Conservation (phyloP, 768 basidiomycete genomes). For the Tephrocybe sp. region DNA sequence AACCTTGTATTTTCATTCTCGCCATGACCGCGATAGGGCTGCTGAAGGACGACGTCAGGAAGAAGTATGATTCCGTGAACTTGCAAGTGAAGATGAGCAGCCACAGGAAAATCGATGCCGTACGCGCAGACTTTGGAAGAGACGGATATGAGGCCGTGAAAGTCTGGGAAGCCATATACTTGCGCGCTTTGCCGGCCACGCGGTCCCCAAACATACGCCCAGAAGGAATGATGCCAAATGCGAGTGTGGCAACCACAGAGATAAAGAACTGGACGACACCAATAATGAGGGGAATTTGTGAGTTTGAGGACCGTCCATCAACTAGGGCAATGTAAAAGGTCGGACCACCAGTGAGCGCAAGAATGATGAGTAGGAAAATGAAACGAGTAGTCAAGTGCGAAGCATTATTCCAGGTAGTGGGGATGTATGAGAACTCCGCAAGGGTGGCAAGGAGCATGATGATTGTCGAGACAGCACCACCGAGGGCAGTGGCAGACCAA, state of each 20-base stretch:
- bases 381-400: slow-evolving; percentile 94
- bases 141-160: slow-evolving; percentile 97
- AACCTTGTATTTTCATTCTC: slow-evolving; percentile 88
- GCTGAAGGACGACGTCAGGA: slow-evolving; percentile 95
- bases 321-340: slow-evolving; percentile 91
- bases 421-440: slow-evolving; percentile 95
- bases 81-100: slow-evolving; percentile 94
- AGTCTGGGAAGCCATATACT: slow-evolving; percentile 98
- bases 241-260: slow-evolving; percentile 76
- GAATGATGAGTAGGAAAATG: slow-evolving; percentile 86
- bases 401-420: slow-evolving; percentile 98
- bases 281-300: slow-evolving; percentile 83
- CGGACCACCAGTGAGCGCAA: slow-evolving; percentile 90
- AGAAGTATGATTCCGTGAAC: slow-evolving; percentile 96
- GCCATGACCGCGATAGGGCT: slow-evolving; percentile 97
- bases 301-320: slow-evolving; percentile 56
- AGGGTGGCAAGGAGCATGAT: slow-evolving; percentile 95
- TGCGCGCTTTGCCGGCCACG: slow-evolving; percentile 94
- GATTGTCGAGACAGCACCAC: slow-evolving; percentile 87
- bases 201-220: slow-evolving; percentile 99
- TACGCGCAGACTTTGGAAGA: slow-evolving; percentile 67
- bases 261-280: slow-evolving; percentile 94
- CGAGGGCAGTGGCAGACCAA: slow-evolving; percentile 94
- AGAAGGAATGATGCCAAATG: slow-evolving; percentile 88
- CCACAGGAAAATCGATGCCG: slow-evolving; percentile 87